These are phyloP conservation scores for Psilocybe tampanensis DNA, from an alignment of 768 basidiomycete genomes.

Conservation along the genomic window DNA sequence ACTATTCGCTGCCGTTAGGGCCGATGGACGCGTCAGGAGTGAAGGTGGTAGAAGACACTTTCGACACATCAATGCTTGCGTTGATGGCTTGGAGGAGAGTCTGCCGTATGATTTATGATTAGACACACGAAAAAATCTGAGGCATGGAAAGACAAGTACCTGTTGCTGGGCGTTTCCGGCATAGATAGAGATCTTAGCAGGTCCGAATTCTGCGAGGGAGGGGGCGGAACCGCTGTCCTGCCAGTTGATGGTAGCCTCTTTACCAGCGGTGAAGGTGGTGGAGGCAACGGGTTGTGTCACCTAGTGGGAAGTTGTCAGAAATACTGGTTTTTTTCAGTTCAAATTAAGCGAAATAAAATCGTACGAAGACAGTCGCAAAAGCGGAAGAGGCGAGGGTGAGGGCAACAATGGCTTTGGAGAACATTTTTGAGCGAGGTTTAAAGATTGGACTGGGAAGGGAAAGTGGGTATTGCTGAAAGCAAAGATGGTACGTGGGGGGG, in stretches of 20 bases:
- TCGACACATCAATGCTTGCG: constrained; percentile 52
- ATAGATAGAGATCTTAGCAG: constrained; percentile 57
- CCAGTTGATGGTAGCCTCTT: constrained; percentile 56
- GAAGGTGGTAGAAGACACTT: constrained; percentile 46
- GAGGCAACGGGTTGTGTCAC: constrained; percentile 55
- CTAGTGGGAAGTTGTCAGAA: constrained; percentile 34
- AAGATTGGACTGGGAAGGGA: constrained; percentile 43
- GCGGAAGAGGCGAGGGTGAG: constrained; percentile 56
- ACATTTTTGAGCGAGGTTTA: constrained; percentile 43
- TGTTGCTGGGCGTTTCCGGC: constrained; percentile 63
- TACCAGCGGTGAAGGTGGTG: constrained; percentile 51
- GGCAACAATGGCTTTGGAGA: constrained; percentile 47
- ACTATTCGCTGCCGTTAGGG: constrained; percentile 60
- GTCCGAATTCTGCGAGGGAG: constrained; percentile 52
- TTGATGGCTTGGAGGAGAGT: constrained; percentile 58
- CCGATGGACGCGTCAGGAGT: constrained; percentile 55
- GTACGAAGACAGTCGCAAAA: constrained; percentile 59
- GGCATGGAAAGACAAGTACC: constrained; percentile 37
- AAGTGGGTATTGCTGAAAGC: constrained; percentile 29
- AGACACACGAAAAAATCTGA: not conserved
- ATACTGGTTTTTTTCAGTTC: constrained; percentile 11
- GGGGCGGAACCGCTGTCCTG: constrained; percentile 54
- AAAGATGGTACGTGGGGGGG: constrained; percentile 17
- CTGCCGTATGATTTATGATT: constrained; percentile 30
- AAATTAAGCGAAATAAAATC: not conserved